Percentiles rank a stretch among this genome's conserved stretches.
Evolutionary conservation across 257 asterid species (phyloP).

Genomic region (Marsdenia floribunda): DNA sequence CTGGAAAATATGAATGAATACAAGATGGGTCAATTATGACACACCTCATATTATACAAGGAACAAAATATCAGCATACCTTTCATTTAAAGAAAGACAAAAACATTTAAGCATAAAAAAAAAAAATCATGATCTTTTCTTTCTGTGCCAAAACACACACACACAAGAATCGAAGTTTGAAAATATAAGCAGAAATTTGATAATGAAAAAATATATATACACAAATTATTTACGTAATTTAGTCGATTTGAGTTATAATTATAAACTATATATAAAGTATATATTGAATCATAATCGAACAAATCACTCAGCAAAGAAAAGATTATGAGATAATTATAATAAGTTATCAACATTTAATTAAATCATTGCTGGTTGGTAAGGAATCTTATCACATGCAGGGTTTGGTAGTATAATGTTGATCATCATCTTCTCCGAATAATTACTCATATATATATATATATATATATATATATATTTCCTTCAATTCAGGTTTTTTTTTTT

Average conservation of each 20-base stretch:
- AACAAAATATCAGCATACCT: constrained; percentile 10
- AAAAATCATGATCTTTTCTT: constrained; percentile 24
- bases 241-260: too few species aligned
- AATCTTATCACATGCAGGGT: constrained; percentile 1
- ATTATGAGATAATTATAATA: neutral
- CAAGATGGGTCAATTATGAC: constrained; percentile 18
- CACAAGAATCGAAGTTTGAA: too few species aligned
- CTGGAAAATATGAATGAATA: constrained; percentile 8
- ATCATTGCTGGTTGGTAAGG: neutral
- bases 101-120: neutral
- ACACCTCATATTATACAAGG: too few species aligned
- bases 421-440: neutral
- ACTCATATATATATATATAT: too few species aligned
- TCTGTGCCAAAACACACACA: neutral
- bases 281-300: too few species aligned
- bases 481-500: too few species aligned
- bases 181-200: too few species aligned
- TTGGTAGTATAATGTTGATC: neutral
- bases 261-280: too few species aligned
- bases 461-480: too few species aligned
- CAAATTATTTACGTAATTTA: too few species aligned
- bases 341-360: neutral
- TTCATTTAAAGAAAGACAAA: constrained; percentile 17
- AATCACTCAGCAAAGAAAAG: neutral
- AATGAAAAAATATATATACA: too few species aligned